Base-by-base conservation (phyloP, 2,329 filamentous ascomycete species). In the Cercospora sp. region DNA sequence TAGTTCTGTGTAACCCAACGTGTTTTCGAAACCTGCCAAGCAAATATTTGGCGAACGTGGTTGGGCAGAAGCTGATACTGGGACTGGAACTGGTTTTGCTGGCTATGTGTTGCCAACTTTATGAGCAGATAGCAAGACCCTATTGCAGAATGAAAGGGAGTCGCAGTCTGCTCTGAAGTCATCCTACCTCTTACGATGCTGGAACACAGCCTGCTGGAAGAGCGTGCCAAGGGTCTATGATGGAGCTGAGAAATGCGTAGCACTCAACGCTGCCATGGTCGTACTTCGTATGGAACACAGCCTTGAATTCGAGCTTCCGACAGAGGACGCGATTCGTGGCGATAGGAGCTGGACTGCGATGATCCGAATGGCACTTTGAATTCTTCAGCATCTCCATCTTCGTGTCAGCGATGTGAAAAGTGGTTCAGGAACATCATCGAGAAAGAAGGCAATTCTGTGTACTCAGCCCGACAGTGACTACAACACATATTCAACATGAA, bases 1-100 rank as follows among this genome's bases (percentile, higher is more conserved):
- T 18, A 48, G n/a, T 63, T 28, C 28, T 63, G 60, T 63, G 60
- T 20, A 20, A 63, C 42, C 18, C 42, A 23, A 48, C 42, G 13
- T 51, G 20, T 23, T 51, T 51, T 23, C 36, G 16, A 23, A 23
- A 51, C 20, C 9, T 51, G 45, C 45, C 45, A 51, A 51, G 45
- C 45, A 51, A 51, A 51, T 42, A n/a, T 42, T 42, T 42, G 36
- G 36, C 36, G 36, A 23, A 23, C 3, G 45, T 51, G 45, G 18
- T 48, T 48, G 42, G 42, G 42, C 42, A 48, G 42, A 42, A 42
- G 36, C 36, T n/a, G 36, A 5, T 48, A 2, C 42, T 20, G 42
- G 42, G 42, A 23, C 42, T 48, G 42, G 42, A 48, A 48, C 42
- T 48, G 42, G 42, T 48, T 48, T 48, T 48, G 42, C 42, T 23